Conservation (phyloP, 2,329 filamentous ascomycete species). For the Colletotrichum limetticola region DNA sequence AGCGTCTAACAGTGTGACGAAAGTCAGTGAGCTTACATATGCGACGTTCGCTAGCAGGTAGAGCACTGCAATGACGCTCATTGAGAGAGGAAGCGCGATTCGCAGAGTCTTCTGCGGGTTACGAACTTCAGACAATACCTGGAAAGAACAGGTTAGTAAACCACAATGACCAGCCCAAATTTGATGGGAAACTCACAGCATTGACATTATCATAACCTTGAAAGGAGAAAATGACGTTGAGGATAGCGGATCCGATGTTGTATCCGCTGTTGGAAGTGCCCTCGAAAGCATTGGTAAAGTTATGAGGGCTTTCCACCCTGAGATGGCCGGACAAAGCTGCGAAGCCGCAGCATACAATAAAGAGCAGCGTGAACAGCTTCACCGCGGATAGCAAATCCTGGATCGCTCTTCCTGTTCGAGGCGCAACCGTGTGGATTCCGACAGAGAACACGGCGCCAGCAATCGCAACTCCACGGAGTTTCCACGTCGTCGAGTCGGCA, state of each 20-base stretch:
- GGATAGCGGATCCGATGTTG: constrained; percentile 28
- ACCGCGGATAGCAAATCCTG: constrained; percentile 26
- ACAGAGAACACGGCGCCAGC: constrained; percentile 25
- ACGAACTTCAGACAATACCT: constrained; percentile 28
- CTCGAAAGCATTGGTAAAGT: constrained; percentile 25
- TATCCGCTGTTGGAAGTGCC: constrained; percentile 28
- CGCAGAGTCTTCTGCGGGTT: constrained; percentile 31
- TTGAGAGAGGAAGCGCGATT: constrained; percentile 24
- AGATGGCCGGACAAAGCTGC: constrained; percentile 23
- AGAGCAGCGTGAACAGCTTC: constrained; percentile 27
- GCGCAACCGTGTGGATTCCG: constrained; percentile 25
- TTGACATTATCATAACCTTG: constrained; percentile 33
- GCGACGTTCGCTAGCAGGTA: constrained; percentile 29
- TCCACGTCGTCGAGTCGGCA: constrained; percentile 24
- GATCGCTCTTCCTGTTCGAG: constrained; percentile 16
- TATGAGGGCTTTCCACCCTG: constrained; percentile 14
- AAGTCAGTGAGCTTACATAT: background rate
- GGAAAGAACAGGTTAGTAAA: background rate
- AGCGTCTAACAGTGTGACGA: no score
- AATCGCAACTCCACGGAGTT: constrained; percentile 23
- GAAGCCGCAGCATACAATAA: constrained; percentile 33
- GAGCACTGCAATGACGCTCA: constrained; percentile 23
- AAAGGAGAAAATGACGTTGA: constrained; percentile 32
- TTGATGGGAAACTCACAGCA: background rate
- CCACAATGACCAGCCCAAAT: no score